Conservation (phyloP, 1,139 yeast genomes). For the Eremothecium gossypii region DNA sequence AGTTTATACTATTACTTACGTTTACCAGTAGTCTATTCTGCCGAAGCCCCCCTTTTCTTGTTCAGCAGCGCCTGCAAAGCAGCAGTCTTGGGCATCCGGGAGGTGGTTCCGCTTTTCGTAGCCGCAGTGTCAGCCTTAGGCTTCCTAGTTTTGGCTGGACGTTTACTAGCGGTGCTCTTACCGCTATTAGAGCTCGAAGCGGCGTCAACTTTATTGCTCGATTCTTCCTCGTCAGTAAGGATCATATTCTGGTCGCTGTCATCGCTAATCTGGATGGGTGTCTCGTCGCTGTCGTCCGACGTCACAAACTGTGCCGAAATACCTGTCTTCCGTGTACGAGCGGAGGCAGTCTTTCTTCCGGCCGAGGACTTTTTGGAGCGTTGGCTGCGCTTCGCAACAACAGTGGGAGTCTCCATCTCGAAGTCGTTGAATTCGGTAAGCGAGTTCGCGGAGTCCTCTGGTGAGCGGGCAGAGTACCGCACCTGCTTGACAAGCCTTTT, state of each 20-base stretch:
- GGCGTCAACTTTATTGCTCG: too few species aligned
- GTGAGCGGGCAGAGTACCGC: constrained; percentile 13
- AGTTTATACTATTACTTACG: too few species aligned
- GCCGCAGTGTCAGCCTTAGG: constrained; percentile 8
- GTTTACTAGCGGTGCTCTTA: constrained; percentile 3
- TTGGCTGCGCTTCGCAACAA: too few species aligned
- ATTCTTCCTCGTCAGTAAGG: too few species aligned
- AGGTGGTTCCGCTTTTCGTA: background rate
- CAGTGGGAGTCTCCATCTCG: constrained; percentile 6
- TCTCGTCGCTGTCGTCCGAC: too few species aligned
- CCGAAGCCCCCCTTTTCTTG: background rate
- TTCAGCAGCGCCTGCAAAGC: constrained; percentile 18
- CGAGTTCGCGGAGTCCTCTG: background rate
- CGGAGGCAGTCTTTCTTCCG: too few species aligned
- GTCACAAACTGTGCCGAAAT: too few species aligned
- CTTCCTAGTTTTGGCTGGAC: background rate
- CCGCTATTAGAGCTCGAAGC: background rate
- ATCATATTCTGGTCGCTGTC: too few species aligned
- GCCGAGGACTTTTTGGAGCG: too few species aligned
- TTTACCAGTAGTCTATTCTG: background rate
- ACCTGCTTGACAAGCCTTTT: constrained; percentile 25
- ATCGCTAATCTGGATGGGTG: too few species aligned
- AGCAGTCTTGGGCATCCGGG: constrained; percentile 22
- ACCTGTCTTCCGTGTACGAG: too few species aligned
- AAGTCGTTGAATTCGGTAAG: background rate